phyloP scores from a whole-genome alignment of 2,329 filamentous ascomycete genomes.

The Calonectria pteridis region DNA sequence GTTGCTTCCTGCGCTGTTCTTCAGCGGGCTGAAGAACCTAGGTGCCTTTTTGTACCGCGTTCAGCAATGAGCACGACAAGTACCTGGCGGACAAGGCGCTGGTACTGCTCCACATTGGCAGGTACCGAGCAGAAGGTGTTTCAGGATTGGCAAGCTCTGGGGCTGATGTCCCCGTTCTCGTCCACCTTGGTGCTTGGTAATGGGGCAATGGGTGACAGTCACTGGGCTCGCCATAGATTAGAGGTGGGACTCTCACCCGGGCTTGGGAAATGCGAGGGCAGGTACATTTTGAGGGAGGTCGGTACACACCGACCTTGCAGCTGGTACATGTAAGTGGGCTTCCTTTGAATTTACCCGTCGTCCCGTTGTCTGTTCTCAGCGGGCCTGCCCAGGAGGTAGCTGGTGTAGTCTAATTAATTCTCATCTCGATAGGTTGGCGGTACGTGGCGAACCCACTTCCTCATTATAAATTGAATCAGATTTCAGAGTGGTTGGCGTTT shows the following conservation, averaged over 20 bases:
- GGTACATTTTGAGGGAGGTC: constrained; percentile 18
- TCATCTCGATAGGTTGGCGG: constrained; percentile 6
- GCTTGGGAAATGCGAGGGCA: constrained; percentile 14
- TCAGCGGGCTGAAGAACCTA: neutral
- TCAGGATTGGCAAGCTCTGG: constrained; percentile 24
- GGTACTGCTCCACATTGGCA: constrained; percentile 15
- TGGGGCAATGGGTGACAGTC: constrained; percentile 5
- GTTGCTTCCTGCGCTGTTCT: constrained; percentile 1
- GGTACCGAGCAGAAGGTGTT: constrained; percentile 12
- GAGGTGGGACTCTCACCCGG: constrained; percentile 1
- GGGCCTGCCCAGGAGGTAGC: neutral
- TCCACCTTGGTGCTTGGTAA: constrained; percentile 19
- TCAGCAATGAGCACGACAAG: neutral
- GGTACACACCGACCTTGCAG: constrained; percentile 14
- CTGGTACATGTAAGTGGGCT: constrained; percentile 9
- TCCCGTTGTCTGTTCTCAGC: constrained; percentile 9
- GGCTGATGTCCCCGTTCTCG: constrained; percentile 1
- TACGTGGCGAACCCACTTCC: neutral
- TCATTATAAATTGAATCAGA: constrained; percentile 12
- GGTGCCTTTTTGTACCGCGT: neutral
- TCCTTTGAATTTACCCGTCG: constrained; percentile 11
- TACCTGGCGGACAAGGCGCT: neutral
- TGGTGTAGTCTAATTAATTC: constrained; percentile 5
- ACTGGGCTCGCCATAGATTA: constrained; percentile 12
- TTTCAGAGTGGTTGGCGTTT: constrained; percentile 1